Percentiles rank a stretch among this genome's conserved stretches.
These are phyloP conservation scores for Phytophthora pinifolia DNA, from an alignment of 352 stramenopile genomes.

Conservation along the genomic window DNA sequence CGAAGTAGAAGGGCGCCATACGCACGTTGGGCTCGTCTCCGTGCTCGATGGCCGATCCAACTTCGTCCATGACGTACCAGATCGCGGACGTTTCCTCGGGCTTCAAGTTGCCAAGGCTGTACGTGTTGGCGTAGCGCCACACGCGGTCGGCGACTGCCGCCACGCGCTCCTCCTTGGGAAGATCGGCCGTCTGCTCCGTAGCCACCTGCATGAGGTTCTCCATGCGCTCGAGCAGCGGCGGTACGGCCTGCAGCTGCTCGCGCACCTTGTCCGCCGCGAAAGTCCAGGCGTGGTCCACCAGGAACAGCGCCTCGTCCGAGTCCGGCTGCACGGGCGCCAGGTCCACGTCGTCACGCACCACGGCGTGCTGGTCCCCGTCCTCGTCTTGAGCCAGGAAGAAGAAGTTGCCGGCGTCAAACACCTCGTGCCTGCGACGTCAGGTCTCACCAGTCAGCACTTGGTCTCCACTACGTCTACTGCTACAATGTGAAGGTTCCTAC, in stretches of 20 bases:
- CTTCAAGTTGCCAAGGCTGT: conserved; percentile 43
- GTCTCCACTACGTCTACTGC: background rate
- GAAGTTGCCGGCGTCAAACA: conserved; percentile 49
- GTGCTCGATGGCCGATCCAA: conserved; percentile 56
- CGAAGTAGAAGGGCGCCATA: conserved; percentile 59
- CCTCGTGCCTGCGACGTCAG: conserved; percentile 31
- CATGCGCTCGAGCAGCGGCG: conserved; percentile 45
- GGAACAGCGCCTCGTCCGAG: conserved; percentile 43
- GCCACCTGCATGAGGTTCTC: conserved; percentile 47
- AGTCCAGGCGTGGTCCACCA: conserved; percentile 59
- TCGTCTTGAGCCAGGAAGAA: conserved; percentile 53
- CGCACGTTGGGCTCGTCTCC: conserved; percentile 40
- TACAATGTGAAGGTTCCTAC: conserved; percentile 17
- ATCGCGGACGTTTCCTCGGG: conserved; percentile 45
- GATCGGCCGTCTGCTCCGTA: conserved; percentile 16
- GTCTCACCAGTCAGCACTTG: conserved; percentile 9
- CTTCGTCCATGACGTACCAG: conserved; percentile 67
- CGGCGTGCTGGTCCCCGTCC: conserved; percentile 44
- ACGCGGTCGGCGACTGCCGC: conserved; percentile 33
- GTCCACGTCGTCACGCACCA: conserved; percentile 49
- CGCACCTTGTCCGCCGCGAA: conserved; percentile 46
- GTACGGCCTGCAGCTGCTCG: conserved; percentile 33
- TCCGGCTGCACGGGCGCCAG: conserved; percentile 34
- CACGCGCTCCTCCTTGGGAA: conserved; percentile 30
- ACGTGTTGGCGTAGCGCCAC: conserved; percentile 56